Base-by-base conservation (phyloP, 2,329 filamentous ascomycete species). In the Pestalotiopsis sp. region DNA sequence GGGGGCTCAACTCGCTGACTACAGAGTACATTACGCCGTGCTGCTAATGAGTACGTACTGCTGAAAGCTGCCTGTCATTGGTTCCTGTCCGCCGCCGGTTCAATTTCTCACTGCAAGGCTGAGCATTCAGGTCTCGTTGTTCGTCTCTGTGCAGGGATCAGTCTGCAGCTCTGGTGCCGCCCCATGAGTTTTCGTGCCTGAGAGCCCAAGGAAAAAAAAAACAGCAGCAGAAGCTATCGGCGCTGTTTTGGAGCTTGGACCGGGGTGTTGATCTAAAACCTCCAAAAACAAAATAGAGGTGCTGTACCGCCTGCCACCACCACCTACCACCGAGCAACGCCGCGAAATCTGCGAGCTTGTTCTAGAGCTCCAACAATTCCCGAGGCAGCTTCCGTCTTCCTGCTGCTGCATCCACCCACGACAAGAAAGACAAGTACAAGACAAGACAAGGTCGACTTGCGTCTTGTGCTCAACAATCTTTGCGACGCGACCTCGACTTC, bases 401-500 rank as follows among this genome's bases (percentile, higher is more conserved):
- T 52, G 7, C 20, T 17, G 4, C 44, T 52, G 44, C 44, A 52
- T n/a, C 44, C 17, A 52, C 44, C 44, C 44, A 52, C 17, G 44
- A 52, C 44, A 52, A 48, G 13, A 14, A 14, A 52, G 44, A 52
- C 44, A 52, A 48, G 4, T n/a, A 14, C 13, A 48, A 52, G 44
- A 52, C 44, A 52, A 52, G 44, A 52, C 66, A 66, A 66, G 65
- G 39, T 78, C 76, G n/a, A 52, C 20, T 22, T n/a, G 2, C 44
- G 44, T 35, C 30, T 35, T 35, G 30, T 35, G 30, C 7, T 35
- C 30, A 52, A 20, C 17, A 9, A 74, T 55, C 61, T 65, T 64
- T 52, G 44, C 44, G 44, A 52, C 44, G 44, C 44, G 44, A 52
- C 44, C 57, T 30, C 62, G 48, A 65, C 62, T 13, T 40, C 20